Evolutionary conservation across 768 basidiomycete species (phyloP).

Genomic region (Calocybe cyanea): DNA sequence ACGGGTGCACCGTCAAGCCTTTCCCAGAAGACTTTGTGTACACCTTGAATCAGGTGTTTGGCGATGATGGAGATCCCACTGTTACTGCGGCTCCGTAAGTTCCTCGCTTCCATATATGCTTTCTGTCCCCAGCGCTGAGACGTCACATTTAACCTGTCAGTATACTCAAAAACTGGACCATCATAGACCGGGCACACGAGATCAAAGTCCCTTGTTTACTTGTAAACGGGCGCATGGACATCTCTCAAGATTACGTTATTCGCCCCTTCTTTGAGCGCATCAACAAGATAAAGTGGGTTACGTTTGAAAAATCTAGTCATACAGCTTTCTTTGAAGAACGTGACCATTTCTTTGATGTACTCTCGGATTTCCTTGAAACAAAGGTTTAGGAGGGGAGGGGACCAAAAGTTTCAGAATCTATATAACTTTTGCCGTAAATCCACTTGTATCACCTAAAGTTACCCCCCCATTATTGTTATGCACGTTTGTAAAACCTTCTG

Average conservation of each 20-base stretch:
- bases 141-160: background rate
- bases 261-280: conserved; percentile 35
- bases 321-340: conserved; percentile 39
- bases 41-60: conserved; percentile 20
- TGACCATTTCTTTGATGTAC: conserved; percentile 34
- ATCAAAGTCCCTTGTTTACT: conserved; percentile 30
- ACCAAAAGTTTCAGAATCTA: too few species aligned
- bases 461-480: too few species aligned
- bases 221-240: conserved; percentile 40
- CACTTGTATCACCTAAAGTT: too few species aligned
- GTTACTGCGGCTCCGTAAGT: conserved; percentile 21
- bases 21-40: conserved; percentile 19
- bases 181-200: background rate
- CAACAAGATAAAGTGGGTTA: conserved; percentile 38
- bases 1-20: conserved; percentile 20
- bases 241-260: conserved; percentile 34
- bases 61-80: conserved; percentile 22
- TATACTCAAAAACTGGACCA: background rate
- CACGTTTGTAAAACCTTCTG: too few species aligned
- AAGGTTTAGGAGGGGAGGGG: background rate
- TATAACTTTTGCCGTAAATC: too few species aligned
- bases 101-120: background rate
- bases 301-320: conserved; percentile 40
- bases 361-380: conserved; percentile 25
- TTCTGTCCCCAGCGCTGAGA: too few species aligned